A percentile compares a stretch with the other conserved stretches of the same genome.
Conservation (phyloP, 2,329 filamentous ascomycete genomes). For the Colletotrichum australisinense region DNA sequence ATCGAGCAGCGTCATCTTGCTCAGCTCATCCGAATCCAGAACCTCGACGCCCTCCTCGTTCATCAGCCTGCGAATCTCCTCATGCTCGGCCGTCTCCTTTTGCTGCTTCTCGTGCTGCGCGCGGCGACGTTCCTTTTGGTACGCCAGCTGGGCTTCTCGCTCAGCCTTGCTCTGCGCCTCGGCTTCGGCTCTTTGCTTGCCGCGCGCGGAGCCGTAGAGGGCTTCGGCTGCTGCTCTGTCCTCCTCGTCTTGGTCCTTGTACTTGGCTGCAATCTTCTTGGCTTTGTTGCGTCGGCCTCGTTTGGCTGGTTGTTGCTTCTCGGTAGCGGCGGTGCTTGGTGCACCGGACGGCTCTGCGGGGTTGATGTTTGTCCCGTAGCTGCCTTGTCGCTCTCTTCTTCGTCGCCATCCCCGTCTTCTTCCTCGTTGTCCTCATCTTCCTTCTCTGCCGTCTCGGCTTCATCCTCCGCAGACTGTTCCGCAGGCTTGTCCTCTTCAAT, state of each 20-base stretch:
- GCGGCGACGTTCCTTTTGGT: constrained; percentile 78
- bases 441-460: constrained; percentile 37
- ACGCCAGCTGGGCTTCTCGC: constrained; percentile 78
- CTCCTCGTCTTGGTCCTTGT: constrained; percentile 94
- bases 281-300: constrained; percentile 85
- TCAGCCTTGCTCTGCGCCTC: constrained; percentile 75
- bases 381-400: constrained; percentile 32
- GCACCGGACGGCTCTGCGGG: constrained; percentile 14
- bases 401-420: constrained; percentile 36
- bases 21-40: constrained; percentile 69
- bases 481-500: constrained; percentile 30
- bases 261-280: constrained; percentile 90
- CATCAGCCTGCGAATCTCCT: constrained; percentile 73
- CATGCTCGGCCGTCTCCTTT: constrained; percentile 79
- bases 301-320: constrained; percentile 63
- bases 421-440: constrained; percentile 41
- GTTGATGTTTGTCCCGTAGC: constrained; percentile 24
- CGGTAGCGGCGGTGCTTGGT: constrained; percentile 44
- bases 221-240: constrained; percentile 86
- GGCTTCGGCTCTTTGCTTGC: constrained; percentile 74
- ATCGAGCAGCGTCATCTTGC: constrained; percentile 70
- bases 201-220: constrained; percentile 82
- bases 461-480: constrained; percentile 36
- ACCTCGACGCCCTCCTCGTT: constrained; percentile 69
- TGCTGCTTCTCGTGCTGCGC: constrained; percentile 85